Percentiles rank a stretch among this genome's conserved stretches.
Conservation (phyloP, 1,284 basidiomycete species). For the Fistulinella cinereoalba region DNA sequence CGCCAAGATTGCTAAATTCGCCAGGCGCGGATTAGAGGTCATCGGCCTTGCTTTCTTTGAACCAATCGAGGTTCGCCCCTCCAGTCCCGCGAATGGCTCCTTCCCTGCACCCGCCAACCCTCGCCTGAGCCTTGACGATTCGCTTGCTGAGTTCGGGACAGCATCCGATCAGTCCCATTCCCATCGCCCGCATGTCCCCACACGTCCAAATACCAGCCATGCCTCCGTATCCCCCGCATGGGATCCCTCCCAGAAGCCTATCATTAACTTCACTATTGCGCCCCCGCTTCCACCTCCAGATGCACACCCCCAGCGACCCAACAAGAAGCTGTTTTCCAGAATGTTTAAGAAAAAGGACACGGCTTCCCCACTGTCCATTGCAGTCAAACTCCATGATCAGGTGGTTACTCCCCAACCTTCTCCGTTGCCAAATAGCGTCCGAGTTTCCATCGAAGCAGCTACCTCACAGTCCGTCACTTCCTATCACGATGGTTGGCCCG, state of each 20-base stretch:
- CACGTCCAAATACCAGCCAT: slow-evolving; percentile 6
- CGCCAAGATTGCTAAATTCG: slow-evolving; percentile 89
- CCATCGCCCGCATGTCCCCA: slow-evolving; percentile 12
- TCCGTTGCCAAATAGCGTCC: slow-evolving; percentile 5
- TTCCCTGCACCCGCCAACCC: slow-evolving; percentile 7
- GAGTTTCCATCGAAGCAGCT: slow-evolving; percentile 13
- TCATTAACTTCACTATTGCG: slow-evolving; percentile 21
- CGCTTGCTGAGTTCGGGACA: slow-evolving; percentile 22
- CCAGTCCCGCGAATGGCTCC: slow-evolving; percentile 7
- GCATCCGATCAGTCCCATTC: not conserved
- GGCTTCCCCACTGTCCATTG: slow-evolving; percentile 11
- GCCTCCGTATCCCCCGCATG: not conserved
- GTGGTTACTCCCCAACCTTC: slow-evolving; percentile 17
- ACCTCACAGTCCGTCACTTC: slow-evolving; percentile 8
- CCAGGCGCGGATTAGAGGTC: slow-evolving; percentile 81
- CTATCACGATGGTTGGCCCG: slow-evolving; percentile 14
- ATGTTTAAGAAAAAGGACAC: slow-evolving; percentile 65
- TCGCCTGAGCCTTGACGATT: slow-evolving; percentile 29
- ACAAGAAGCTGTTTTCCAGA: slow-evolving; percentile 70
- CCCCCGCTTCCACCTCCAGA: slow-evolving; percentile 26
- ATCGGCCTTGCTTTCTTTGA: slow-evolving; percentile 76
- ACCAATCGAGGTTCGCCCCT: slow-evolving; percentile 74
- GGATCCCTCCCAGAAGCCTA: slow-evolving; percentile 7
- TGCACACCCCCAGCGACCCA: slow-evolving; percentile 26
- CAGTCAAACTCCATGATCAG: slow-evolving; percentile 11